phyloP scores from a whole-genome alignment of 805 yeast species.

The Isabelozyma gotoi region DNA sequence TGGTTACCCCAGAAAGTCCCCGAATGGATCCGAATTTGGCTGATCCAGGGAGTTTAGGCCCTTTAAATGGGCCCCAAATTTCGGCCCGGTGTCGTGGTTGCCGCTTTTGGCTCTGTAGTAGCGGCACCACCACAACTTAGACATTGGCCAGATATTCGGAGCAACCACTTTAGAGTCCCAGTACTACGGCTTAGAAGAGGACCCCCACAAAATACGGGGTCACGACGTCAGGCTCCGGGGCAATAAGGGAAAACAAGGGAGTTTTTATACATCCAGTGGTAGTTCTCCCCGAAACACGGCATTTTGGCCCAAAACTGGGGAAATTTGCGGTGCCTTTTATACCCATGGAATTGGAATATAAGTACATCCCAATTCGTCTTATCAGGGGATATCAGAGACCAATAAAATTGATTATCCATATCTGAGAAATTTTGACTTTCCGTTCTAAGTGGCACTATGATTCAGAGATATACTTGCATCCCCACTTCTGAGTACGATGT shows the following conservation, averaged over 20 bases:
- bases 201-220: too few relatives aligned
- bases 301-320: neutral
- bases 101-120: neutral
- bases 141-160: neutral
- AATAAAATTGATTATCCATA: neutral
- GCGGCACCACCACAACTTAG: neutral
- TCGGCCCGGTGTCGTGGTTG: neutral
- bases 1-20: too few relatives aligned
- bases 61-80: too few relatives aligned
- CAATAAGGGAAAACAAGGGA: neutral
- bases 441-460: too few relatives aligned
- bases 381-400: neutral
- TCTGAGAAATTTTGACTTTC: too few relatives aligned
- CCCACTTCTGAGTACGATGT: slow-evolving; percentile 33
- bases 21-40: too few relatives aligned
- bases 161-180: neutral
- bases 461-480: slow-evolving; percentile 34
- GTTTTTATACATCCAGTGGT: neutral
- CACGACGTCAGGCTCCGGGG: too few relatives aligned
- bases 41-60: too few relatives aligned
- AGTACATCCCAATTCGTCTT: neutral
- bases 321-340: neutral
- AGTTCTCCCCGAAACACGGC: neutral
- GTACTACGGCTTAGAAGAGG: too few relatives aligned
- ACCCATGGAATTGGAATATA: neutral